These are phyloP conservation scores for Solanum sitiens DNA, from an alignment of 257 asterid genomes.

Conservation along the genomic window DNA sequence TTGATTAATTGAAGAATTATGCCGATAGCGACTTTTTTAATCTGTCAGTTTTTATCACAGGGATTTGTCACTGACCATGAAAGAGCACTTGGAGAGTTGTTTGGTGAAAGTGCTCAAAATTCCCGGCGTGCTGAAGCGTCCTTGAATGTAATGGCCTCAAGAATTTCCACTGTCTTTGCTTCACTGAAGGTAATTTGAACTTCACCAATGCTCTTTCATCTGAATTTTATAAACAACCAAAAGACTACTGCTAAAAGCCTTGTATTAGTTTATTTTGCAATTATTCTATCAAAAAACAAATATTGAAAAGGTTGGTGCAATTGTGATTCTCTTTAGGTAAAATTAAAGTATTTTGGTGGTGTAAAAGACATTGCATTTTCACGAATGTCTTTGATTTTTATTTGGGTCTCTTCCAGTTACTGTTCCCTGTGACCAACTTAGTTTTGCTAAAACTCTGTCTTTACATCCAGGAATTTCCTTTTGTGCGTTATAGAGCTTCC, in stretches of 20 bases:
- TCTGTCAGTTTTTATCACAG: constrained; percentile 23
- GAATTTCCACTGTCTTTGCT: constrained; percentile 94
- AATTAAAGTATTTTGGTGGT: neutral
- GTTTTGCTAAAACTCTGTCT: neutral
- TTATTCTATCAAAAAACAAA: neutral
- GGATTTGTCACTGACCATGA: constrained; percentile 92
- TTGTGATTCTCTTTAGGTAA: neutral
- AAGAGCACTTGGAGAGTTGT: constrained; percentile 79
- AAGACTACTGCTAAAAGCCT: neutral
- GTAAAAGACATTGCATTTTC: neutral
- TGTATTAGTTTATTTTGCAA: neutral
- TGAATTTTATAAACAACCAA: neutral
- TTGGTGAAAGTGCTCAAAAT: constrained; percentile 55
- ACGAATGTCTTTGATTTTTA: neutral
- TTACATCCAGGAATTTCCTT: constrained; percentile 31
- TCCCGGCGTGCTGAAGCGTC: constrained; percentile 47
- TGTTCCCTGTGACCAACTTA: neutral
- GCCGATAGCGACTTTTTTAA: neutral
- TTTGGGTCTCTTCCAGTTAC: neutral
- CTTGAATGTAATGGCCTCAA: constrained; percentile 65
- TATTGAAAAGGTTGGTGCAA: neutral
- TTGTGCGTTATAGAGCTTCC: constrained; percentile 63
- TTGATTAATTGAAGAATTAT: neutral
- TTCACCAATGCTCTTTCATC: neutral
- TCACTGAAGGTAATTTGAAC: constrained; percentile 66